A percentile compares a stretch with the other conserved stretches of the same genome.
phyloP scores from a whole-genome alignment of 106 monocot species.

The Acorus gramineus region DNA sequence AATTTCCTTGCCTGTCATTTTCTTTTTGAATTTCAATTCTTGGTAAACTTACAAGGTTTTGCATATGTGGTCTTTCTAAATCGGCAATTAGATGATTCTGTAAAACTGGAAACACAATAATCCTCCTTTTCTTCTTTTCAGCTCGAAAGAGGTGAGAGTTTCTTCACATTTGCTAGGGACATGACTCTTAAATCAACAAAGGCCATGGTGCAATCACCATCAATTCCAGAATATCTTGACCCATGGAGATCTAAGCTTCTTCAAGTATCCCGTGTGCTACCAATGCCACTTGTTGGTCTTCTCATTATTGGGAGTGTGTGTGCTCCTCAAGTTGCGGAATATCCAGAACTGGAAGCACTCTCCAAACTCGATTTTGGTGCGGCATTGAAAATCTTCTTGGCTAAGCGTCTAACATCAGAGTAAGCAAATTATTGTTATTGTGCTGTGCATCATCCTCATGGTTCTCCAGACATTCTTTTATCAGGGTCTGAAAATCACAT shows the following conservation, averaged over 20 bases:
- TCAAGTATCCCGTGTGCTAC: slow-evolving; percentile 66
- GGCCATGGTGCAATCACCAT: slow-evolving; percentile 47
- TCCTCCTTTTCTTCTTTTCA: slow-evolving; percentile 19
- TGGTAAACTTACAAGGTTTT: too few relatives aligned
- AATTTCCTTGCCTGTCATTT: too few relatives aligned
- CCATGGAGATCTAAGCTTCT: slow-evolving; percentile 83
- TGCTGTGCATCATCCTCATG: background rate
- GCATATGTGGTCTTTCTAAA: too few relatives aligned
- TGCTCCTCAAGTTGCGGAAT: slow-evolving; percentile 30
- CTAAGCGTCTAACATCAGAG: slow-evolving; percentile 78
- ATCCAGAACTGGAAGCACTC: slow-evolving; percentile 67
- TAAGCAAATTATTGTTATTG: slow-evolving; percentile 14
- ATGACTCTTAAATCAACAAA: slow-evolving; percentile 76
- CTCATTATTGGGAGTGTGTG: slow-evolving; percentile 70
- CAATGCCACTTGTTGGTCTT: slow-evolving; percentile 87
- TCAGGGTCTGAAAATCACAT: too few relatives aligned
- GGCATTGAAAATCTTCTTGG: slow-evolving; percentile 84
- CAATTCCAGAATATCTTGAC: slow-evolving; percentile 54
- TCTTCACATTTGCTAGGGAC: slow-evolving; percentile 77
- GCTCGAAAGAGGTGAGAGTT: slow-evolving; percentile 85
- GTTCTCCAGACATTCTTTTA: too few relatives aligned
- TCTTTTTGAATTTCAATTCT: too few relatives aligned
- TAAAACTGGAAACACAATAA: background rate
- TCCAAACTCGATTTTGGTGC: slow-evolving; percentile 74
- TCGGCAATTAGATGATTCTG: background rate